Evolutionary conservation across 345 rosid genomes (phyloP).

Genomic region (Corymbia maculata): DNA sequence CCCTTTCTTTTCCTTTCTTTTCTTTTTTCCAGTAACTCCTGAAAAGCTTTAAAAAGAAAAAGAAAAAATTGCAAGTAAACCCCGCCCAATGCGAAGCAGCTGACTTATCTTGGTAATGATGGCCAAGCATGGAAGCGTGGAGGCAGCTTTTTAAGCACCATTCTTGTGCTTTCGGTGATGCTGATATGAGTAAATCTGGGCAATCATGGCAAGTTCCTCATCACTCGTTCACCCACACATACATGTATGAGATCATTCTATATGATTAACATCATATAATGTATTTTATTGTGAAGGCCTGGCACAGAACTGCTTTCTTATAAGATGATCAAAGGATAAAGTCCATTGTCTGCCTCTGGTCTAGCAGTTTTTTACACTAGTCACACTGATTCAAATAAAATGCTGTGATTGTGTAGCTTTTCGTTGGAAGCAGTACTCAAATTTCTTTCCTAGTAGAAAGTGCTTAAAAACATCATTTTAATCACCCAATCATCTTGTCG

Average conservation of each 20-base stretch:
- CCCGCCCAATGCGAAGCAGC: neutral
- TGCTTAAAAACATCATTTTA: neutral
- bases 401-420: neutral
- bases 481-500: neutral
- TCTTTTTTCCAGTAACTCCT: neutral
- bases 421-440: neutral
- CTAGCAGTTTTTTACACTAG: neutral
- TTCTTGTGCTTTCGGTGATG: conserved; percentile 21
- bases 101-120: neutral
- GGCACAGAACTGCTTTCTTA: neutral
- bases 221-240: neutral
- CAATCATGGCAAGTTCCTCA: neutral
- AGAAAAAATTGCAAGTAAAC: neutral
- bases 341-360: neutral
- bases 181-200: neutral
- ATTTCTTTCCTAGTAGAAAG: neutral
- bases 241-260: neutral
- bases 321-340: neutral
- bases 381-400: neutral
- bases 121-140: neutral
- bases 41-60: neutral
- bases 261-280: neutral
- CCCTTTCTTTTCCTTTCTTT: neutral
- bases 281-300: neutral
- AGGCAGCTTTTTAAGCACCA: conserved; percentile 1